These are phyloP conservation scores for Tetrahymena borealis DNA, from an alignment of 73 alveolate genomes.

Conservation along the genomic window DNA sequence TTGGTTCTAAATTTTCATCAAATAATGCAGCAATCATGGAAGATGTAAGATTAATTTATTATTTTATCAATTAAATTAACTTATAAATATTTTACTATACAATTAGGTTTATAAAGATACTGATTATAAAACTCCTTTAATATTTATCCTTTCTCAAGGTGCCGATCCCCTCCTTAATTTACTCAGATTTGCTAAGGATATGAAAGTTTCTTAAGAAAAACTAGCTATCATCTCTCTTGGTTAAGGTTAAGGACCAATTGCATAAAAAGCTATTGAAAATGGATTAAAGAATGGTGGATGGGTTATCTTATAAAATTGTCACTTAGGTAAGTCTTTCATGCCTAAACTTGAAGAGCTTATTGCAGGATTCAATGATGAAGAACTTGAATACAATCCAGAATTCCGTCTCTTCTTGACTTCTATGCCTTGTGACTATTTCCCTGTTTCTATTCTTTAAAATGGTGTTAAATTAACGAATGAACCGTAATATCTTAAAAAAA, in stretches of 20 bases:
- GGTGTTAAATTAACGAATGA: conserved; percentile 95
- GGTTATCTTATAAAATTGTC: conserved; percentile 98
- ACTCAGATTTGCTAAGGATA: conserved; percentile 13
- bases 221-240: conserved; percentile 94
- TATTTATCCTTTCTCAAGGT: conserved; percentile 43
- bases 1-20: conserved; percentile 70
- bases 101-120: conserved; percentile 61
- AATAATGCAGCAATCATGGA: conserved; percentile 75
- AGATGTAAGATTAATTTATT: conserved; percentile 13
- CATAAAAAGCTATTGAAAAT: conserved; percentile 86
- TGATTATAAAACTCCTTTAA: conserved; percentile 83
- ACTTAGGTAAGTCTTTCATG: conserved; percentile 97
- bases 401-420: conserved; percentile 92
- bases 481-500: conserved; percentile 56
- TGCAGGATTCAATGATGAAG: conserved; percentile 52
- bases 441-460: conserved; percentile 89
- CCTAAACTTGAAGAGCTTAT: conserved; percentile 92
- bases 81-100: background rate
- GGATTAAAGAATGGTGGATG: conserved; percentile 96
- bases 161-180: conserved; percentile 28
- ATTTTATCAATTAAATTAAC: background rate
- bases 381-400: conserved; percentile 50
- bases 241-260: conserved; percentile 98
- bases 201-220: conserved; percentile 51
- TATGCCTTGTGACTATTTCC: conserved; percentile 97